Percentiles rank a stretch among this genome's conserved stretches.
These are phyloP conservation scores for Prinsepia uniflora DNA, from an alignment of 306 rosid species.

Conservation along the genomic window DNA sequence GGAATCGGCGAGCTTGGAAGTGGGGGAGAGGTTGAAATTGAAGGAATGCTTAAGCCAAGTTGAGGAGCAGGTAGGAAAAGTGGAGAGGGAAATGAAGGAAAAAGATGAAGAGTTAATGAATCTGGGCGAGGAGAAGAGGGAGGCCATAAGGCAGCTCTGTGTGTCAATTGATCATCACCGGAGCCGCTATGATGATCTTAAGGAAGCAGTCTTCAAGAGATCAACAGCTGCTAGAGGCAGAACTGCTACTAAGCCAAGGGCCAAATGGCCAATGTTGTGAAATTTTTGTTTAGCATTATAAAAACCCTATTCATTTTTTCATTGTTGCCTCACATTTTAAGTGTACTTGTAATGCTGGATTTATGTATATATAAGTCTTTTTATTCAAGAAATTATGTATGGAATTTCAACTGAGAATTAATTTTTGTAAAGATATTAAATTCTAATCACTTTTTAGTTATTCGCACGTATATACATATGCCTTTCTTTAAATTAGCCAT, in stretches of 20 bases:
- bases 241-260: background rate
- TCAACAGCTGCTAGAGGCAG: slow-evolving; percentile 2
- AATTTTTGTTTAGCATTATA: slow-evolving; percentile 1
- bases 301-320: background rate
- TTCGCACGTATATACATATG: too few relatives aligned
- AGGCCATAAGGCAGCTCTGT: slow-evolving; percentile 79
- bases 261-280: background rate
- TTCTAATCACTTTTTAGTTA: too few relatives aligned
- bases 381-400: too few relatives aligned
- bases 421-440: too few relatives aligned
- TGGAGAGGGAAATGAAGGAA: slow-evolving; percentile 48
- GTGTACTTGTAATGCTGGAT: background rate
- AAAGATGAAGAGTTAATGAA: slow-evolving; percentile 49
- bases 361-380: background rate
- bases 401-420: background rate
- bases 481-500: too few relatives aligned
- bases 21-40: slow-evolving; percentile 56
- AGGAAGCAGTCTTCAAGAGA: slow-evolving; percentile 28
- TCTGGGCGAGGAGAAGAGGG: slow-evolving; percentile 65
- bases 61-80: slow-evolving; percentile 46
- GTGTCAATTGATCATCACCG: slow-evolving; percentile 61
- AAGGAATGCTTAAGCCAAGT: slow-evolving; percentile 38
- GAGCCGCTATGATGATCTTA: slow-evolving; percentile 41
- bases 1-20: slow-evolving; percentile 51
- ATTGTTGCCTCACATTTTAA: background rate